Base-by-base conservation (phyloP, 768 basidiomycete species). In the Podaxis pistillaris region DNA sequence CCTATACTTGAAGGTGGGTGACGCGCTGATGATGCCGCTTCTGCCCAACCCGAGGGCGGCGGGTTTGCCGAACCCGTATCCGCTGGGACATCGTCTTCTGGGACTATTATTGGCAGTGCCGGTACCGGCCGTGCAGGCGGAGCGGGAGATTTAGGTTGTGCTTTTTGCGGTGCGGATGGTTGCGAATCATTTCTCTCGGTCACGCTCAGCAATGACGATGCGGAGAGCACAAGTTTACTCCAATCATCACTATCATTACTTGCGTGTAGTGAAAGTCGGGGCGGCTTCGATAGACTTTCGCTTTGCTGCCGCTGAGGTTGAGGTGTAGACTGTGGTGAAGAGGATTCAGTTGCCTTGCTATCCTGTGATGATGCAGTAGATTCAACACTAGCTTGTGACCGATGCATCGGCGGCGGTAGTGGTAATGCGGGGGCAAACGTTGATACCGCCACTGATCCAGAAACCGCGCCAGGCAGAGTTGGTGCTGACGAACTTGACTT, bases 201-300 rank as follows among this genome's bases (percentile, higher is more conserved):
- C 30, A 12, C 30, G 30, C 44, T 46, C 52, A 54, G 4, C 19
- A 61, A 47, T 30, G 44, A 44, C n/a, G 60, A 61, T 61, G 60
- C 60, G 15, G 60, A 61, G 11, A 61, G 53, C 8, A 61, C 30
- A 1, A 61, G 53, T 33, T 83, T 79, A 9, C 82, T 78, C 87
- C 86, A 87, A 46, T 61, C 60, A 28, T 61, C 60, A 47, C 60
- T 61, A 26, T 46, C 60, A 36, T 46, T 33, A 28, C 52, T 61
- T 15, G 60, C 44, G 37, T 61, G 60, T 33, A 61, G 74, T 4
- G 85, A 86, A 33, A 88, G 67, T 13, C 86, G 80, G 11, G 86
- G 86, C 0, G 86, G 82, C 28, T 15, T n/a, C 24, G 60, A 54
- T 2, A 54, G 41, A 33, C 41, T 44, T 15, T 17, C 40, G 8